Evolutionary conservation across 139 green algal genomes (phyloP).

Genomic region (Coccomyxa sp.): DNA sequence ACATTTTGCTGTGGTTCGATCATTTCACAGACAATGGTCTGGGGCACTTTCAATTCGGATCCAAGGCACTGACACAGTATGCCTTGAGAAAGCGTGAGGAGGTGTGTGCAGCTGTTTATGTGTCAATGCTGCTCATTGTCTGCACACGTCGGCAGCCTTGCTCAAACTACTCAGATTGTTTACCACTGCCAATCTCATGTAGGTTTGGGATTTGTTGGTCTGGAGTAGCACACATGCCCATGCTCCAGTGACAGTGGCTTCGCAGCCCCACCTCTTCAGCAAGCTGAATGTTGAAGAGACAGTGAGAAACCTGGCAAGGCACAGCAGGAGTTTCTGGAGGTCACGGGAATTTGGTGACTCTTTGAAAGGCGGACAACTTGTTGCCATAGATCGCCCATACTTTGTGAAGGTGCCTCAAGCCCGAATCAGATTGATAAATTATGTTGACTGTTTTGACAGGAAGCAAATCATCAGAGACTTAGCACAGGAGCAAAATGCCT

Average conservation of each 20-base stretch:
- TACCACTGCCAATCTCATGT: neutral
- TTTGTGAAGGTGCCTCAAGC: conserved; percentile 25
- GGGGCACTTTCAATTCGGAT: conserved; percentile 44
- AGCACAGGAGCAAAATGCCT: too few relatives aligned
- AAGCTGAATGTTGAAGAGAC: conserved; percentile 55
- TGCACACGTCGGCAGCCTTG: too few relatives aligned
- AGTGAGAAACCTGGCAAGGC: conserved; percentile 23
- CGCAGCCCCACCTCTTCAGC: conserved; percentile 70
- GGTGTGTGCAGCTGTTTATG: conserved; percentile 11
- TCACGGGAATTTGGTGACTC: conserved; percentile 23
- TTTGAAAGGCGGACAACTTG: conserved; percentile 25
- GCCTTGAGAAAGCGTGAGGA: conserved; percentile 49
- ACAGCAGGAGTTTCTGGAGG: conserved; percentile 44
- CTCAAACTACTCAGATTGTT: too few relatives aligned
- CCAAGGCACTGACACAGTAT: conserved; percentile 54
- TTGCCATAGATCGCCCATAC: conserved; percentile 30
- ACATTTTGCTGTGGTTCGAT: too few relatives aligned
- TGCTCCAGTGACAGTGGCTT: conserved; percentile 65
- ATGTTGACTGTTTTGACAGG: too few relatives aligned
- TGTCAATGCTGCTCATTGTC: neutral
- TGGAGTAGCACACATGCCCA: conserved; percentile 72
- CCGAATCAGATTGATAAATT: too few relatives aligned
- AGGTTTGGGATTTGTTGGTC: conserved; percentile 56
- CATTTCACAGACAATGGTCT: too few relatives aligned
- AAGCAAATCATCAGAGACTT: too few relatives aligned